Base-by-base conservation (phyloP, 768 basidiomycete genomes). In the Mycena metata region DNA sequence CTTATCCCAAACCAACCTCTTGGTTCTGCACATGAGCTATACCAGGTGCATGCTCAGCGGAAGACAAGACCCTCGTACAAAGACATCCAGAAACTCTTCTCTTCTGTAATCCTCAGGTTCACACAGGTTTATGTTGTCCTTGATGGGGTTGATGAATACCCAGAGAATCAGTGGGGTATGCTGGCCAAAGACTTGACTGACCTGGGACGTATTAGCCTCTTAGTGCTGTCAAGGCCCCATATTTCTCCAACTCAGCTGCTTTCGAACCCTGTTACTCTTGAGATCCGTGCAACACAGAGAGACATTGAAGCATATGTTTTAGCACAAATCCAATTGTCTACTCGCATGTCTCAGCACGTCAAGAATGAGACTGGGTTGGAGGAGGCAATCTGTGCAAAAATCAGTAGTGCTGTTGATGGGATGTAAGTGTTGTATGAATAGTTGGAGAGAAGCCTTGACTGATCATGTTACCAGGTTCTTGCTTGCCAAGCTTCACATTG, bases 401-500 rank as follows among this genome's bases (percentile, higher is more conserved):
- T 55, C 30, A 42, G 5, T 1, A 41, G 13, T 30, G 33, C 9
- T 55, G 63, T 23, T 10, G 55, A 57, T 16, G 55, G 63, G 30
- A 57, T 64, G 63, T 64, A 26, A 64, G 63, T 58, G 9, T 0
- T n/a, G n/a, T n/a, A 7, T 23, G 5, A 2, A 3, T n/a, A 13
- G 0, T 26, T 5, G 21, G 3, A 49, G 3, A 39, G 15, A 46
- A n/a, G n/a, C n/a, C n/a, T 30, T 17, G 16, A 11, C 1, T 36
- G 24, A 56, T 41, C 6, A 46, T 36, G 16, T 21, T 12, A 26
- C 19, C 36, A 64, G 63, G 54, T 64, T 64, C 24, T 33, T 64
- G 23, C 63, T 64, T 39, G 54, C 55, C 30, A 64, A 49, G 13
- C 54, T 64, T 35, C n/a, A n/a, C n/a, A n/a, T n/a, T n/a, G n/a